These are phyloP conservation scores for Hirschioporus abietinus DNA, from an alignment of 768 basidiomycete species.

Conservation along the genomic window DNA sequence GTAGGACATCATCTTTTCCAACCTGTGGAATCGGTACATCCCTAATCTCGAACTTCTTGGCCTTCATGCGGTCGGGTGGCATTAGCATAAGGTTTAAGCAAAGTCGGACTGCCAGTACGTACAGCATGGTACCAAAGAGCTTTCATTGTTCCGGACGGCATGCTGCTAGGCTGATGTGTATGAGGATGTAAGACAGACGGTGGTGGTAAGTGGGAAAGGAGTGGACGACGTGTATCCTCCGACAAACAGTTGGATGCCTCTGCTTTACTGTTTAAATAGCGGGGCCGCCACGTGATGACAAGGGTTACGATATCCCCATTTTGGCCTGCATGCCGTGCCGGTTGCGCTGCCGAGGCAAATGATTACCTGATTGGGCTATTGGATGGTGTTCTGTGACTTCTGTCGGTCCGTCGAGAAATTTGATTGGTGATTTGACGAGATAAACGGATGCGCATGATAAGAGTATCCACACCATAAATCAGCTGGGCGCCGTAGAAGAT, in stretches of 20 bases:
- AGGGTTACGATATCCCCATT: not conserved
- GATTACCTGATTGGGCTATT: not conserved
- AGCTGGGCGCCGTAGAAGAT: not conserved
- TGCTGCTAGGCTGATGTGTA: not conserved
- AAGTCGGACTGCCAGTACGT: constrained; percentile 12
- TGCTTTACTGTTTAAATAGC: not conserved
- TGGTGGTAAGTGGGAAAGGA: not conserved
- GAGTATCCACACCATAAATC: not conserved
- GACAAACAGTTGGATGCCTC: not conserved
- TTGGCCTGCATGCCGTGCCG: not conserved
- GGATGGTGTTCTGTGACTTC: not conserved
- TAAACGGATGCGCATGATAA: not conserved
- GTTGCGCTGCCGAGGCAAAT: not conserved
- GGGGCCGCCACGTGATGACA: not conserved
- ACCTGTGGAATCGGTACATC: constrained; percentile 62
- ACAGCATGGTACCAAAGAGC: constrained; percentile 71
- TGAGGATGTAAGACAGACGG: not conserved
- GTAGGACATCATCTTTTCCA: constrained; percentile 64
- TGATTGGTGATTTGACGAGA: constrained; percentile 1
- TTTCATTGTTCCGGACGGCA: constrained; percentile 45
- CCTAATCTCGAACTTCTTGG: constrained; percentile 60
- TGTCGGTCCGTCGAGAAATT: not conserved
- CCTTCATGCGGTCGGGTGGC: constrained; percentile 31
- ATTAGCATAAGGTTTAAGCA: constrained; percentile 10
- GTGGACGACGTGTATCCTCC: not conserved